Base-by-base conservation (phyloP, 2,329 filamentous ascomycete species). In the Colletotrichum navitas region DNA sequence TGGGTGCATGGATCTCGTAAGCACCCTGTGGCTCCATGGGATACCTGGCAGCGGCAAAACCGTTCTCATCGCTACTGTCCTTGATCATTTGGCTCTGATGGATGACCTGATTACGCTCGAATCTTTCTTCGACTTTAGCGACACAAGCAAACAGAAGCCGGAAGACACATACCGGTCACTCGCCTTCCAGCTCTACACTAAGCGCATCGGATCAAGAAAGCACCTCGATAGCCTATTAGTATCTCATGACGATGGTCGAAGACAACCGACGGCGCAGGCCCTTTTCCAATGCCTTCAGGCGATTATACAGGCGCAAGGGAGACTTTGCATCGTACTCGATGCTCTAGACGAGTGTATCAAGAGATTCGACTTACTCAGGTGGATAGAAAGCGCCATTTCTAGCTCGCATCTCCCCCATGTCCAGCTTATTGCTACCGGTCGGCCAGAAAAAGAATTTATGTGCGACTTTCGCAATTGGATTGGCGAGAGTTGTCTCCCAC, bases 71-170 rank as follows among this genome's bases (percentile, higher is more conserved):
- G 63, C 73, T 0, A 75, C 29, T 0, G 47, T 78, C 0, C 21
- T 77, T 0, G 75, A 77, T n/a, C 0, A 76, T 45, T 65, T 77
- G 1, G 7, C 0, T 0, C 26, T 43, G 29, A 39, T 1, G 0
- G 14, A 36, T 2, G 66, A 49, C 14, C 34, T 21, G 1, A 18
- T 39, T 1, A 51, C 63, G 4, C 58, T 77, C 8, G 36, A 1
- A 2, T 75, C 76, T 41, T 77, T 74, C 55, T 78, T 76, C 34
- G 74, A 77, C 59, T 77, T 77, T 34, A 74, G 43, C 21, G 74
- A 78, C 3, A 26, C 12, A 0, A 60, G 3, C 1, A 77, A 78
- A 24, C 74, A 78, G 34, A 75, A 24, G 1, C 5, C 74, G 0
- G 52, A 75, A 2, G 62, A 61, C 0, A 56, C 76, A 0, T 2